Evolutionary conservation across 2,329 filamentous ascomycete species (phyloP), one percentile per base, ranked within the genome.

Genomic region (Paecilomyces niveus): DNA sequence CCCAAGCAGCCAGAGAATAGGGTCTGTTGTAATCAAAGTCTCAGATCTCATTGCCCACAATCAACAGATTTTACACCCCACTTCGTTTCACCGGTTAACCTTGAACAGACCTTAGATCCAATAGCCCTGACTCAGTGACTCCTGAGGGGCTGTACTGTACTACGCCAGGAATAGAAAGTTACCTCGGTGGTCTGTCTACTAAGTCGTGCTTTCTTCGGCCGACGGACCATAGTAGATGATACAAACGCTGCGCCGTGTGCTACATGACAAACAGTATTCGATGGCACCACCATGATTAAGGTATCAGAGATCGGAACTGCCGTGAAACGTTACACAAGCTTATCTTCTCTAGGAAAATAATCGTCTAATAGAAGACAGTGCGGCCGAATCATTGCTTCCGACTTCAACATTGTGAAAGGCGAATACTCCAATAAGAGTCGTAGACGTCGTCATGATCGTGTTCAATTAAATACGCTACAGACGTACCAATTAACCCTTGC

Each of bases 321-420:
- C 39, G 50, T 52, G 50, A 29, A 52, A 52, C 50, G 26, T 52
- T 29, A 52, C 50, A 52, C 50, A 29, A 52, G 50, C 50, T 52
- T 52, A 52, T 52, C 50, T 52, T 6, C 50, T 24, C 50, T 52
- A 52, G 50, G 50, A 52, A 52, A 52, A 52, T 52, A 52, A 52
- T 29, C 21, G 50, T 29, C 22, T 29, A 52, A 52, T 24, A 13
- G 50, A 52, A 29, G 50, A 52, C 21, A 52, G 21, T 18, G 39
- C 39, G 39, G 39, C 39, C 39, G 39, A n/a, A 9, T 45, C 39
- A 18, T 39, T 39, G 35, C 2, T 39, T 39, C 35, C 35, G 35
- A 39, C 11, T n/a, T 13, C 5, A 15, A 39, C 35, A 45, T 9
- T 45, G 2, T 18, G 10, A 45, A 15, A 45, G 9, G n/a, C n/a